Base-by-base conservation (phyloP, 2,329 filamentous ascomycete genomes). In the Gliomastix tumulicola region DNA sequence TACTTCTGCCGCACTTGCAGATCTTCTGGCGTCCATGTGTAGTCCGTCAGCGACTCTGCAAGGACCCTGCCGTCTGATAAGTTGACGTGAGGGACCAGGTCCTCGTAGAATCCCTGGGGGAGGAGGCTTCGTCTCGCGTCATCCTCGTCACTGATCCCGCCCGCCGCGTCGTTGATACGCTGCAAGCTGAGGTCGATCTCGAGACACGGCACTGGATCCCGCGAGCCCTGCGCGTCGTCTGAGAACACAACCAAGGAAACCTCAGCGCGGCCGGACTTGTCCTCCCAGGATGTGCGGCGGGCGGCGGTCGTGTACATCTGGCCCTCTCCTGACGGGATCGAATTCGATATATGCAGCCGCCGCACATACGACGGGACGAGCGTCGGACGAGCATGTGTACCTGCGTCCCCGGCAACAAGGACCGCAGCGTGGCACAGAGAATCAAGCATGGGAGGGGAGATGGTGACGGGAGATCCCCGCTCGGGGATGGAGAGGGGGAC, bases 301-400 rank as follows among this genome's bases (percentile, higher is more conserved):
- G 48, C 49, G 30, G 55, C 50, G 17, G 47, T 40, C 9, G 37
- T 43, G 20, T 54, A 42, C 6, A 42, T 34, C 23, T 44, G 46
- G 16, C 46, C 37, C 5, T 39, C 21, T 6, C 32, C 39, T 7
- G 41, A 22, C 3, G 48, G 44, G 11, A 57, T 55, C 4, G 39
- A 42, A 36, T 56, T 57, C 6, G 52, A 56, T 30, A 57, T 45
- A 21, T 50, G 49, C 10, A 57, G 39, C 9, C 50, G 46, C 15
- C 44, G 47, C 23, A 56, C 40, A 36, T 55, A 52, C 31, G 49
- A 56, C 12, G 54, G 52, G 50, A 56, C 52, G n/a, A n/a, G n/a
- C n/a, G n/a, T n/a, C n/a, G n/a, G n/a, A n/a, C n/a, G n/a, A n/a
- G n/a, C n/a, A n/a, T n/a, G n/a, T n/a, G n/a, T n/a, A n/a, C n/a